phyloP scores from a whole-genome alignment of 768 basidiomycete genomes.

The Psilocybe azurescens region DNA sequence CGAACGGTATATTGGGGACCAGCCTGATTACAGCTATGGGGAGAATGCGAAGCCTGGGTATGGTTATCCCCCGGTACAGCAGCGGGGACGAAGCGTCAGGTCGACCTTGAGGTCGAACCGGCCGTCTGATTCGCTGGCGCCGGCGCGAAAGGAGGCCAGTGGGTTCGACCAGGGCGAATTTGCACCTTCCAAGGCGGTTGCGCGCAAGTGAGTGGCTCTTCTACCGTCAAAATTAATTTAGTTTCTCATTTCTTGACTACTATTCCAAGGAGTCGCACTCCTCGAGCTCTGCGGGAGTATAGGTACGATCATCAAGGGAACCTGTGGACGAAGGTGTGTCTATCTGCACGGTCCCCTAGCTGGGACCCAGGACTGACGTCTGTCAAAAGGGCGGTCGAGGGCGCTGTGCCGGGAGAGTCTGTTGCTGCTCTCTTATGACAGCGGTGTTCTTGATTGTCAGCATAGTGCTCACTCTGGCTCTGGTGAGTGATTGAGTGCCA shows the following conservation, averaged over 20 bases:
- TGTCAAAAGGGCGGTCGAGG: slow-evolving; percentile 60
- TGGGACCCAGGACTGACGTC: background rate
- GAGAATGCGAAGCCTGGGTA: slow-evolving; percentile 23
- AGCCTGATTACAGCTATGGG: slow-evolving; percentile 20
- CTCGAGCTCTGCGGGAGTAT: slow-evolving; percentile 53
- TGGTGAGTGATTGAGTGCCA: slow-evolving; percentile 52
- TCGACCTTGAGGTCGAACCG: slow-evolving; percentile 17
- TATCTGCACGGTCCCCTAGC: background rate
- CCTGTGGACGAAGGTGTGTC: slow-evolving; percentile 68
- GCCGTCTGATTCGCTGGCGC: slow-evolving; percentile 21
- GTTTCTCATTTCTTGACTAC: background rate
- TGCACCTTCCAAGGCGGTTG: slow-evolving; percentile 34
- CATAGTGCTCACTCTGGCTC: slow-evolving; percentile 66
- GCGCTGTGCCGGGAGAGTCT: slow-evolving; percentile 70
- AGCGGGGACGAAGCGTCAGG: slow-evolving; percentile 18
- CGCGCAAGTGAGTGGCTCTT: slow-evolving; percentile 26
- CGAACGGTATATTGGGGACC: slow-evolving; percentile 32
- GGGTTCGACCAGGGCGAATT: slow-evolving; percentile 50
- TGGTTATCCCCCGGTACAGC: slow-evolving; percentile 31
- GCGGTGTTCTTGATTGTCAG: slow-evolving; percentile 65
- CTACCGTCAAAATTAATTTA: background rate
- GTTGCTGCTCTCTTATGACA: slow-evolving; percentile 77
- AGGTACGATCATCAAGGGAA: slow-evolving; percentile 63
- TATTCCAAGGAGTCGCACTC: slow-evolving; percentile 32
- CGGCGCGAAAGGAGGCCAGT: slow-evolving; percentile 35